Evolutionary conservation across 73 alveolate species (phyloP).

Genomic region (Paramecium octaurelia): DNA sequence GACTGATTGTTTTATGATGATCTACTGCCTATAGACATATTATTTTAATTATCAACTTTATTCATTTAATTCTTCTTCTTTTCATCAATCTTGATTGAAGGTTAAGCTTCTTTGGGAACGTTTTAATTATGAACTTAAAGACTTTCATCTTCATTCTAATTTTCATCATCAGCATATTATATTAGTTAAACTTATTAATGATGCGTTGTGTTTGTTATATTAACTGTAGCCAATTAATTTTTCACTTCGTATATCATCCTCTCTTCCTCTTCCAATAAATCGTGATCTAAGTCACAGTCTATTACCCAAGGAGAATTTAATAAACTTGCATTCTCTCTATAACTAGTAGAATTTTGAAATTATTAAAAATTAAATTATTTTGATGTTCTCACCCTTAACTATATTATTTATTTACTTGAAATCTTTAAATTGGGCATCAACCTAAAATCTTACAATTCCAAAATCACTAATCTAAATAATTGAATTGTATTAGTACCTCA

Average conservation of each 20-base stretch:
- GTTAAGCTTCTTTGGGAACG: not conserved
- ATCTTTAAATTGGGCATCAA: not conserved
- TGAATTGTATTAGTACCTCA: not conserved
- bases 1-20: not conserved
- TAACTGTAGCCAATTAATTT: not conserved
- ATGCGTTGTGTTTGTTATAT: not conserved
- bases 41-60: not conserved
- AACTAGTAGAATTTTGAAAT: not conserved
- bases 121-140: not conserved
- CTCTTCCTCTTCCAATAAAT: not conserved
- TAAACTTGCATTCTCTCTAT: not conserved
- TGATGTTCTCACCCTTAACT: not conserved
- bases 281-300: not conserved
- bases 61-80: not conserved
- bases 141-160: not conserved
- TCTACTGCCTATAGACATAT: not conserved
- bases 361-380: not conserved
- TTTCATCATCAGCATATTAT: not conserved
- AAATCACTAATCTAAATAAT: not conserved
- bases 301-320: not conserved
- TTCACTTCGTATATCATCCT: conserved; percentile 2
- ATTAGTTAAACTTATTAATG: not conserved
- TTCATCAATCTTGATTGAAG: not conserved
- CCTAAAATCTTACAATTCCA: conserved; percentile 16
- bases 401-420: not conserved